A percentile compares a stretch with the other conserved stretches of the same genome.
These are phyloP conservation scores for Moesziomyces antarcticus DNA, from an alignment of 1,284 basidiomycete genomes.

Conservation along the genomic window DNA sequence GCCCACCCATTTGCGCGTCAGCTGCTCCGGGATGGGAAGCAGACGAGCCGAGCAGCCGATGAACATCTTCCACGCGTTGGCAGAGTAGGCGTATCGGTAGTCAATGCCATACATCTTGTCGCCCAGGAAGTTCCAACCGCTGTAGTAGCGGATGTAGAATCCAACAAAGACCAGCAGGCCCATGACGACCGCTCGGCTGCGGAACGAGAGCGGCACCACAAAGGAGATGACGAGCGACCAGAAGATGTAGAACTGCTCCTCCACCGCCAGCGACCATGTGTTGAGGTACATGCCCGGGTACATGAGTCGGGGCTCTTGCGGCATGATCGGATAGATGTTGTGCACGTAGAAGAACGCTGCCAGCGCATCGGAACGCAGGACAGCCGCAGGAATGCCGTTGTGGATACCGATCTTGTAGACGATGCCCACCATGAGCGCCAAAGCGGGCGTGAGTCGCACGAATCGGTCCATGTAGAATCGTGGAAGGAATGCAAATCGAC, in stretches of 20 bases:
- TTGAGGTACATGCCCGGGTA: conserved; percentile 29
- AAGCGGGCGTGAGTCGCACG: conserved; percentile 26
- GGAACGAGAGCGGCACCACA: conserved; percentile 24
- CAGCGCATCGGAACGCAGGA: conserved; percentile 17
- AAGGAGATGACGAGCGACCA: conserved; percentile 39
- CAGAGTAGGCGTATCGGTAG: conserved; percentile 31
- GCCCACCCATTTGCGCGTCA: conserved; percentile 17
- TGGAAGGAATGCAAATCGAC: conserved; percentile 23
- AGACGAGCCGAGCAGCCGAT: conserved; percentile 32
- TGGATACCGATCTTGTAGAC: conserved; percentile 6
- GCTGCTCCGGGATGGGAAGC: conserved; percentile 19
- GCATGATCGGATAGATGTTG: conserved; percentile 22
- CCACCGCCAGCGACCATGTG: conserved; percentile 45
- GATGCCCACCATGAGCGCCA: conserved; percentile 21
- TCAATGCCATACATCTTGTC: conserved; percentile 28
- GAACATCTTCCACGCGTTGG: conserved; percentile 41
- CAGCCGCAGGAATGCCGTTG: neutral
- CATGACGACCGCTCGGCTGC: conserved; percentile 15
- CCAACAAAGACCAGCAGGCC: conserved; percentile 12
- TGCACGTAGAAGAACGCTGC: conserved; percentile 30
- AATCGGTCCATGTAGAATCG: conserved; percentile 38
- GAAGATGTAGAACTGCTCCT: conserved; percentile 49
- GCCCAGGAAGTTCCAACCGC: conserved; percentile 22
- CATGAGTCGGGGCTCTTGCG: conserved; percentile 21
- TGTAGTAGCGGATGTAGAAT: conserved; percentile 24